phyloP scores from a whole-genome alignment of 345 rosid species.

The Dipteronia sinensis region DNA sequence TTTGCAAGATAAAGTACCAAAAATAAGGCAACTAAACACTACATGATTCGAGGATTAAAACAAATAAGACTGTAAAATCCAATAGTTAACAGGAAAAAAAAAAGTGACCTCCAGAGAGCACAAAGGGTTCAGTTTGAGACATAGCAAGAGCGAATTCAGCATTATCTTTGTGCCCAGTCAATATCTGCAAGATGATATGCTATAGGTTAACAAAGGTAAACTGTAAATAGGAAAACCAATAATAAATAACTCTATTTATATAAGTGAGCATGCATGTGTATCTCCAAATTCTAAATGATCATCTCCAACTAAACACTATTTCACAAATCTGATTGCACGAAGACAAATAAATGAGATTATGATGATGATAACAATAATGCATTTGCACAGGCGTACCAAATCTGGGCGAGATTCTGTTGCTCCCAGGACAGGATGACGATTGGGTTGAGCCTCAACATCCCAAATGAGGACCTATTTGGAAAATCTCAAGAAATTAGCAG shows the following conservation, averaged over 20 bases:
- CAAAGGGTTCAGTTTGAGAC: slow-evolving; percentile 61
- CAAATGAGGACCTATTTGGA: slow-evolving; percentile 57
- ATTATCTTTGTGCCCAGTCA: slow-evolving; percentile 62
- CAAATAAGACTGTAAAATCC: background rate
- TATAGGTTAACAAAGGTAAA: slow-evolving; percentile 23
- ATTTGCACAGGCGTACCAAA: slow-evolving; percentile 37
- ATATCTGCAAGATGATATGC: slow-evolving; percentile 41
- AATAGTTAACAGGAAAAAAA: background rate
- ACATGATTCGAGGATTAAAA: background rate
- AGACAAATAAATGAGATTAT: background rate
- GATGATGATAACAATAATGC: background rate
- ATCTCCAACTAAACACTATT: slow-evolving; percentile 1
- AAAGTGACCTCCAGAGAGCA: slow-evolving; percentile 63
- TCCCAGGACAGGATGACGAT: slow-evolving; percentile 58
- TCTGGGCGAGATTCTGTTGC: slow-evolving; percentile 56
- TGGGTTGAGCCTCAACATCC: slow-evolving; percentile 69
- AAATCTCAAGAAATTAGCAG: background rate
- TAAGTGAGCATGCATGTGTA: background rate
- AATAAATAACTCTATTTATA: slow-evolving; percentile 2
- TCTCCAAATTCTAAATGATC: slow-evolving; percentile 6
- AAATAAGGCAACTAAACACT: background rate
- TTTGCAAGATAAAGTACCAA: background rate
- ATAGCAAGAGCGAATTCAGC: slow-evolving; percentile 74
- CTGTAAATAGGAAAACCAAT: background rate
- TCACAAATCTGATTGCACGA: background rate